Percentiles rank a stretch among this genome's conserved stretches.
phyloP scores from a whole-genome alignment of 768 basidiomycete genomes.

The Termitomyces sp. region DNA sequence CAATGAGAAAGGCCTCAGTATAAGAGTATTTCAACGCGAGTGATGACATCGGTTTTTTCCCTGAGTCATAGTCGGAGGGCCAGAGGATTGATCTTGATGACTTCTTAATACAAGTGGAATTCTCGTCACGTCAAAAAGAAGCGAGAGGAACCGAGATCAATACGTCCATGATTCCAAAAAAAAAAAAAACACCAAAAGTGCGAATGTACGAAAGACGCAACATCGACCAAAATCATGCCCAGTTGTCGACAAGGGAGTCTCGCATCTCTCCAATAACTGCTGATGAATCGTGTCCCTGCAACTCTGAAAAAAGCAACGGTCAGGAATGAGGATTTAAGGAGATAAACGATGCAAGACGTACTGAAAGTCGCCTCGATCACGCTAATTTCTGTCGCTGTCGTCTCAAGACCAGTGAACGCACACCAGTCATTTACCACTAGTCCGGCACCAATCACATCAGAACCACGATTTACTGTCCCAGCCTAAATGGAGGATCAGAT shows the following conservation, averaged over 20 bases:
- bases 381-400: conserved; percentile 98
- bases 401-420: conserved; percentile 98
- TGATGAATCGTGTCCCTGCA: conserved; percentile 79
- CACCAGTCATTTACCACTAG: conserved; percentile 99
- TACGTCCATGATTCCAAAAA: background rate
- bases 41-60: too few species aligned
- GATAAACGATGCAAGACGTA: conserved; percentile 37
- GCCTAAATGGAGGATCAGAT: conserved; percentile 47
- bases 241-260: conserved; percentile 87
- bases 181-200: background rate
- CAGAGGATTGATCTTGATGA: background rate
- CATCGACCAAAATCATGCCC: conserved; percentile 54
- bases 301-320: conserved; percentile 47
- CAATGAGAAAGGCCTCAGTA: background rate
- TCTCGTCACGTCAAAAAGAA: background rate
- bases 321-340: conserved; percentile 1
- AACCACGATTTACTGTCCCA: conserved; percentile 97
- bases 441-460: conserved; percentile 96
- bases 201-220: background rate
- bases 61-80: too few species aligned
- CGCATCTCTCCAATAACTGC: conserved; percentile 92
- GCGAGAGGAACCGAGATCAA: background rate
- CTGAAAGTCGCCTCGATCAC: conserved; percentile 98
- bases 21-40: background rate
- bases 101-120: background rate